Conservation (phyloP, 2,329 filamentous ascomycete species). For the Fusarium sp. region DNA sequence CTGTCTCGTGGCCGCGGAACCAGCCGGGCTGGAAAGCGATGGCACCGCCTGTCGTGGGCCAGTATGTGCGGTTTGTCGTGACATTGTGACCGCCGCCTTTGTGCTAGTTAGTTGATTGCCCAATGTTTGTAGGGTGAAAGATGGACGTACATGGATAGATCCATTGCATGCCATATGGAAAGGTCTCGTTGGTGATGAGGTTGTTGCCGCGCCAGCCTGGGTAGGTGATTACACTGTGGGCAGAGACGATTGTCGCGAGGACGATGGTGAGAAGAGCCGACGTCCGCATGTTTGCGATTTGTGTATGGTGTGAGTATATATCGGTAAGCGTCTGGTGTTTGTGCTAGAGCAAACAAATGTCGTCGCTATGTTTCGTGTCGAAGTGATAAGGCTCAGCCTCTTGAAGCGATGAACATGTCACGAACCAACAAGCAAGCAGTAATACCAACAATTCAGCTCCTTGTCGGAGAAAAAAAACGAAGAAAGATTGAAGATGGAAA, state of each 20-base stretch:
- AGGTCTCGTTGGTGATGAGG: conserved; percentile 80
- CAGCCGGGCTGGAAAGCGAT: conserved; percentile 92
- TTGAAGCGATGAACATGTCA: conserved; percentile 25
- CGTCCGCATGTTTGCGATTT: conserved; percentile 57
- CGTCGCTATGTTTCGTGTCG: conserved; percentile 7
- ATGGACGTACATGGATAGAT: conserved; percentile 84
- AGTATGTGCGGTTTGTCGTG: conserved; percentile 87
- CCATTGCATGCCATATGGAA: conserved; percentile 95
- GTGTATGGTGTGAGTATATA: background rate
- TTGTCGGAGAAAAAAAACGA: conserved; percentile 25
- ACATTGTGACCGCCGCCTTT: conserved; percentile 85
- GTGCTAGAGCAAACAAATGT: conserved; percentile 5
- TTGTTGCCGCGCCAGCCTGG: conserved; percentile 91
- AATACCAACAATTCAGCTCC: background rate
- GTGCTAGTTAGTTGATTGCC: conserved; percentile 24
- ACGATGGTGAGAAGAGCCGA: conserved; percentile 58
- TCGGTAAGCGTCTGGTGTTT: background rate
- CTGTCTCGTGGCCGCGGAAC: conserved; percentile 89
- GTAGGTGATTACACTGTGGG: conserved; percentile 88
- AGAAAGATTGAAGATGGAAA: conserved; percentile 10
- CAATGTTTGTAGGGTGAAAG: background rate
- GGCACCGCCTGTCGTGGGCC: conserved; percentile 90
- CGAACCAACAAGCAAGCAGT: conserved; percentile 10
- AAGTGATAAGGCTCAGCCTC: conserved; percentile 36
- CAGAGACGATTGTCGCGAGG: conserved; percentile 63